Conservation (phyloP, 116 monocot genomes). For the Phalaenopsis hybrid region DNA sequence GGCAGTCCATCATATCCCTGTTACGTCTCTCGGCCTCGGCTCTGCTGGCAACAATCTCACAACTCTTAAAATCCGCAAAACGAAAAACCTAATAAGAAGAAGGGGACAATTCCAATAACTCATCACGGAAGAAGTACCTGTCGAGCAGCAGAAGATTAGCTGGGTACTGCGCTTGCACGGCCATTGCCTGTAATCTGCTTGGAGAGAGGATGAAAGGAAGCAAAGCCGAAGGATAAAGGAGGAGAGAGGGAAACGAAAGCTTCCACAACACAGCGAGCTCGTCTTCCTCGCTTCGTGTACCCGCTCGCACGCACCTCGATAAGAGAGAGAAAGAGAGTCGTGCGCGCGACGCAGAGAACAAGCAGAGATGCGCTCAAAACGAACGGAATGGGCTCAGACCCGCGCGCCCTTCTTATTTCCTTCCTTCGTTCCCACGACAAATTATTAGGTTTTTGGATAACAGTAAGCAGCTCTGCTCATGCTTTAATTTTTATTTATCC, state of each 20-base stretch:
- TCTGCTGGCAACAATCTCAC: constrained; percentile 4
- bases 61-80: background rate
- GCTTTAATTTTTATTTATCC: too few species aligned
- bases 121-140: constrained; percentile 1
- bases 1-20: constrained; percentile 23
- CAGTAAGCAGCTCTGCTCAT: too few species aligned
- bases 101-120: background rate
- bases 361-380: background rate
- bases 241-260: background rate
- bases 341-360: background rate
- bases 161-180: constrained; percentile 26
- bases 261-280: background rate
- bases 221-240: background rate
- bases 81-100: background rate
- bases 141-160: constrained; percentile 15
- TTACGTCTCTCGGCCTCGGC: constrained; percentile 14
- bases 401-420: constrained; percentile 6
- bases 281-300: constrained; percentile 1
- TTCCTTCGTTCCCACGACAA: background rate
- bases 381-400: background rate
- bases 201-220: constrained; percentile 6
- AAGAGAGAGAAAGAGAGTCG: background rate
- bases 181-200: constrained; percentile 14
- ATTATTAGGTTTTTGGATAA: too few species aligned
- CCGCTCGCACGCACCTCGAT: constrained; percentile 1